These are phyloP conservation scores for Candida easanensis DNA, from an alignment of 805 yeast species.

Conservation along the genomic window DNA sequence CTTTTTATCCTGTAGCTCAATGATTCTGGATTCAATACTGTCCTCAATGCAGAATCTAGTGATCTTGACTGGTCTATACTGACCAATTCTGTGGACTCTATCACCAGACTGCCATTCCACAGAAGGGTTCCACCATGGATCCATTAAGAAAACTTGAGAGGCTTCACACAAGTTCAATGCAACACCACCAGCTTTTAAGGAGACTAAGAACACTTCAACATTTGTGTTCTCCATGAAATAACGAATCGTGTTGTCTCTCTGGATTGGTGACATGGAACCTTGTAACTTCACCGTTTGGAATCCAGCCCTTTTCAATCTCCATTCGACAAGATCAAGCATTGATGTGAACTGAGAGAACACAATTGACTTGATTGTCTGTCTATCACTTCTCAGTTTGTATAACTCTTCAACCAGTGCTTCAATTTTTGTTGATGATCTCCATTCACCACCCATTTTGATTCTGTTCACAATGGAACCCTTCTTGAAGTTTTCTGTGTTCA, in stretches of 20 bases:
- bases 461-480: conserved; percentile 79
- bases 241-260: conserved; percentile 86
- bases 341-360: conserved; percentile 97
- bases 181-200: conserved; percentile 98
- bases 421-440: conserved; percentile 95
- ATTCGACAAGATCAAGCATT: conserved; percentile 93
- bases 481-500: conserved; percentile 50
- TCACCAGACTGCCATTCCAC: conserved; percentile 99
- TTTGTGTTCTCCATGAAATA: conserved; percentile 89
- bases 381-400: conserved; percentile 80
- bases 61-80: conserved; percentile 88
- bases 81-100: conserved; percentile 97
- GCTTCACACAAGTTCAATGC: conserved; percentile 96
- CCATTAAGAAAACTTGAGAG: conserved; percentile 90
- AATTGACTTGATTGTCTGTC: conserved; percentile 88
- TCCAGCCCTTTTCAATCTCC: conserved; percentile 94
- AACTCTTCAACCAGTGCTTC: conserved; percentile 95
- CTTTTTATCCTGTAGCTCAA: conserved; percentile 94
- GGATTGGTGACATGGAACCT: conserved; percentile 96
- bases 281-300: conserved; percentile 91
- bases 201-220: conserved; percentile 92
- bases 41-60: conserved; percentile 94
- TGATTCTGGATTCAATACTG: conserved; percentile 93
- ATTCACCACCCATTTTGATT: conserved; percentile 79
- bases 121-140: conserved; percentile 99